Conservation (phyloP, 1,284 basidiomycete species). For the Ustilago crameri region DNA sequence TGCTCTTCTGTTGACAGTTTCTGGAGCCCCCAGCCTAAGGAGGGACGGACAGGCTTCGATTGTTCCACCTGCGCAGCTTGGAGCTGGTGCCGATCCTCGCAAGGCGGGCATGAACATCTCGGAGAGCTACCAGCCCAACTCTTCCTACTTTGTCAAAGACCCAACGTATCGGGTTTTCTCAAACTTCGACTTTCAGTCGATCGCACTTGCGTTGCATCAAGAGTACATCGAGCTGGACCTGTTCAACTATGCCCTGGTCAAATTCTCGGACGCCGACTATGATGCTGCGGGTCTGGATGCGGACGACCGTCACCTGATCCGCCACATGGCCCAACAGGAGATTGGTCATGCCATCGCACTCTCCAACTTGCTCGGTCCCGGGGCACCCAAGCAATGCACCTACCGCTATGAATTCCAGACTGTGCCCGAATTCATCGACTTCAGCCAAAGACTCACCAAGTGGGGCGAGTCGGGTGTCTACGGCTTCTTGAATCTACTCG, state of each 20-base stretch:
- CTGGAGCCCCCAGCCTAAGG: conserved; percentile 21
- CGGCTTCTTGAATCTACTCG: conserved; percentile 52
- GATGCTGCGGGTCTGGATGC: conserved; percentile 43
- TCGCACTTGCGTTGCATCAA: conserved; percentile 49
- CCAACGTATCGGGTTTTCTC: conserved; percentile 46
- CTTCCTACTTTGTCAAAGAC: conserved; percentile 26
- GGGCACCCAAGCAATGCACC: conserved; percentile 50
- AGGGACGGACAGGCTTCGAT: conserved; percentile 3
- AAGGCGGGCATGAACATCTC: conserved; percentile 43
- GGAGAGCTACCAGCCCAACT: conserved; percentile 35
- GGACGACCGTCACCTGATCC: conserved; percentile 46
- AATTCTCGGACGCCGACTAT: conserved; percentile 55
- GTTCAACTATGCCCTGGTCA: conserved; percentile 56
- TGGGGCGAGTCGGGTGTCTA: conserved; percentile 58
- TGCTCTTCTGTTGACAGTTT: conserved; percentile 10
- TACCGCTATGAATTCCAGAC: conserved; percentile 52
- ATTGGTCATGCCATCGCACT: conserved; percentile 53
- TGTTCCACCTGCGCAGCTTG: conserved; percentile 28
- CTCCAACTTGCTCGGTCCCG: conserved; percentile 52
- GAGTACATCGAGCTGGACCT: conserved; percentile 61
- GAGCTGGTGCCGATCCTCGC: conserved; percentile 32
- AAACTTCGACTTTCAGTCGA: conserved; percentile 53
- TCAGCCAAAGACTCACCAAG: conserved; percentile 50
- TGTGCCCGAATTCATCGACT: conserved; percentile 52
- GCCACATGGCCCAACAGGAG: conserved; percentile 57